Conservation (phyloP, 768 basidiomycete species). For the Pleurotus platypus region DNA sequence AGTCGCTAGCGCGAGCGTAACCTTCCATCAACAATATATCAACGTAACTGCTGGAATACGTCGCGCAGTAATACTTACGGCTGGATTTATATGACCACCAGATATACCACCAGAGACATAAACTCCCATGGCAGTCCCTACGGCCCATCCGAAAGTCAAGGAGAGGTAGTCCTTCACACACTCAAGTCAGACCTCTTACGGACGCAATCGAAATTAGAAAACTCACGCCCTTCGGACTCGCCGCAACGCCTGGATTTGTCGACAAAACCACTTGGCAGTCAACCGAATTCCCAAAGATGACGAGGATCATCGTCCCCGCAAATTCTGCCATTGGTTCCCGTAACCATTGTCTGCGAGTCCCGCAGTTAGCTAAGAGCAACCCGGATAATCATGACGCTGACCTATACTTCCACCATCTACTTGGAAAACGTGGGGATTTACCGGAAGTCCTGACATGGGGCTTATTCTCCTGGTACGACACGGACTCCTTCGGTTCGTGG, state of each 20-base stretch:
- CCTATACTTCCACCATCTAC: constrained; percentile 8
- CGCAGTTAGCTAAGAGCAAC: background rate
- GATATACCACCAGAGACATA: constrained; percentile 46
- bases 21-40: constrained; percentile 28
- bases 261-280: constrained; percentile 49
- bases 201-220: background rate
- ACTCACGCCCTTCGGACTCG: constrained; percentile 41
- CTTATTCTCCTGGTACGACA: background rate
- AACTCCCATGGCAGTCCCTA: constrained; percentile 42
- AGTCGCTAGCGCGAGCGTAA: constrained; percentile 66
- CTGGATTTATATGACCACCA: constrained; percentile 44
- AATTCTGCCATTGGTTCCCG: constrained; percentile 49
- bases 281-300: constrained; percentile 49
- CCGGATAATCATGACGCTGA: background rate
- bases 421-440: background rate
- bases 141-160: constrained; percentile 40
- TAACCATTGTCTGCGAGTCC: constrained; percentile 20
- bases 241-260: constrained; percentile 30
- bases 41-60: constrained; percentile 15
- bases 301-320: constrained; percentile 47
- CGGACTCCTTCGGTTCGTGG: too few relatives aligned
- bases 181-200: background rate
- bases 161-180: constrained; percentile 34
- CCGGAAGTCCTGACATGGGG: constrained; percentile 3
- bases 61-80: constrained; percentile 17